phyloP scores from a whole-genome alignment of 75 land plant genomes.

The Ceratopteris richardii region DNA sequence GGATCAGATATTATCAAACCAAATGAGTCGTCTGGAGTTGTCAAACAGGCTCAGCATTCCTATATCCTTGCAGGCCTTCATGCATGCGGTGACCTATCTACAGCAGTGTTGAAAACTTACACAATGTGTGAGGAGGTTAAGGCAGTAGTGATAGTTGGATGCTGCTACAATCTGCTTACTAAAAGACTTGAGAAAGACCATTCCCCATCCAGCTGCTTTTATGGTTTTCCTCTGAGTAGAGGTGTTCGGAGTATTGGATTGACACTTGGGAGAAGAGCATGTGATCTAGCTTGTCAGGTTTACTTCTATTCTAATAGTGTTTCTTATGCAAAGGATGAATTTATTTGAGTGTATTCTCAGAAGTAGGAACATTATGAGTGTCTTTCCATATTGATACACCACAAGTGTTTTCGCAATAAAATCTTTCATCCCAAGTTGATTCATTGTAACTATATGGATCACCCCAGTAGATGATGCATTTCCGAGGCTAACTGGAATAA shows the following conservation, averaged over 20 bases:
- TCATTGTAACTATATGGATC: too few relatives aligned
- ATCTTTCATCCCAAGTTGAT: too few relatives aligned
- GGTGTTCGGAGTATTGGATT: conserved; percentile 39
- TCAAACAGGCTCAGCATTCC: conserved; percentile 5
- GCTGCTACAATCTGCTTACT: conserved; percentile 82
- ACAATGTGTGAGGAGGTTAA: conserved; percentile 57
- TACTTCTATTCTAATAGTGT: too few relatives aligned
- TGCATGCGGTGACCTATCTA: conserved; percentile 97
- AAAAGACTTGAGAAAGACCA: conserved; percentile 24
- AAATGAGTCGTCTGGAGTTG: too few relatives aligned
- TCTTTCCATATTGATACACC: too few relatives aligned
- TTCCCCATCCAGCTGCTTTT: conserved; percentile 1
- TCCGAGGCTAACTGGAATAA: too few relatives aligned
- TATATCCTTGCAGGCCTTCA: conserved; percentile 90
- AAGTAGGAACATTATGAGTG: too few relatives aligned
- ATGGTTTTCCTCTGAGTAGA: conserved; percentile 77
- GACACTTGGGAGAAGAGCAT: conserved; percentile 54
- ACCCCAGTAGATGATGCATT: too few relatives aligned
- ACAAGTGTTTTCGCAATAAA: too few relatives aligned
- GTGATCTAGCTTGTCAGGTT: conserved; percentile 98
- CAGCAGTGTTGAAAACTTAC: conserved; percentile 80
- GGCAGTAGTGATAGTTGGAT: conserved; percentile 70
- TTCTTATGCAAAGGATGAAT: too few relatives aligned
- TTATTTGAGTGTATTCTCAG: too few relatives aligned
- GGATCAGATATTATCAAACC: too few relatives aligned